Conservation (phyloP, 768 basidiomycete species). For the Arthromyces matolae region DNA sequence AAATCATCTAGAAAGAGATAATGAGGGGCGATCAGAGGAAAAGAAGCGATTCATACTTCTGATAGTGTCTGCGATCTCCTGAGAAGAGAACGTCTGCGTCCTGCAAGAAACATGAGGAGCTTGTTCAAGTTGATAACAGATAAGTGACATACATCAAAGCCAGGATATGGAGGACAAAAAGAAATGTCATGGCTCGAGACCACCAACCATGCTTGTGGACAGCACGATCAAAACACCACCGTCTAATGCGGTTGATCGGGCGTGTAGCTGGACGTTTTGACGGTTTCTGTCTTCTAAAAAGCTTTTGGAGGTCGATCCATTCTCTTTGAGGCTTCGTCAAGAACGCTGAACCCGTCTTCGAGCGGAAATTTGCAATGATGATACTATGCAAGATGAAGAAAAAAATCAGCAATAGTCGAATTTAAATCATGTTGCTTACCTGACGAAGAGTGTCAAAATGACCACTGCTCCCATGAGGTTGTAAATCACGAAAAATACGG, state of each 20-base stretch:
- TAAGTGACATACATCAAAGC: slow-evolving; percentile 64
- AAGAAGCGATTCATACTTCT: slow-evolving; percentile 42
- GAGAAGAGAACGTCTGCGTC: slow-evolving; percentile 72
- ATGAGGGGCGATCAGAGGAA: slow-evolving; percentile 1
- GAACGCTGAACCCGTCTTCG: slow-evolving; percentile 81
- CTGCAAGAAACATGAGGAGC: slow-evolving; percentile 35
- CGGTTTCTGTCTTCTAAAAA: slow-evolving; percentile 82
- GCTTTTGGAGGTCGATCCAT: slow-evolving; percentile 91
- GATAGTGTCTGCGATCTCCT: slow-evolving; percentile 44
- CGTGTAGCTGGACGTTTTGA: slow-evolving; percentile 71
- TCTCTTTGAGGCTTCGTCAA: slow-evolving; percentile 84
- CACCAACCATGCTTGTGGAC: slow-evolving; percentile 93
- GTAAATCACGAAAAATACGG: slow-evolving; percentile 88
- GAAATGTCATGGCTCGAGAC: slow-evolving; percentile 71
- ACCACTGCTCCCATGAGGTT: slow-evolving; percentile 89
- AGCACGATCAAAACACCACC: slow-evolving; percentile 92
- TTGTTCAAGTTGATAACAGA: not conserved
- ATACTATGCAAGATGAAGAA: slow-evolving; percentile 50
- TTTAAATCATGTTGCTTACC: slow-evolving; percentile 50
- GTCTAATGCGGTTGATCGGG: slow-evolving; percentile 52
- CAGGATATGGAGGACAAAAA: slow-evolving; percentile 80
- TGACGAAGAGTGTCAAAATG: slow-evolving; percentile 86
- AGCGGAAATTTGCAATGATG: slow-evolving; percentile 91
- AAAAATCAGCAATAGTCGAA: slow-evolving; percentile 1
- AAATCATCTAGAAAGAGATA: slow-evolving; percentile 53